These are phyloP conservation scores for Colletotrichum viniferum DNA, from an alignment of 2,329 filamentous ascomycete species.

Conservation along the genomic window DNA sequence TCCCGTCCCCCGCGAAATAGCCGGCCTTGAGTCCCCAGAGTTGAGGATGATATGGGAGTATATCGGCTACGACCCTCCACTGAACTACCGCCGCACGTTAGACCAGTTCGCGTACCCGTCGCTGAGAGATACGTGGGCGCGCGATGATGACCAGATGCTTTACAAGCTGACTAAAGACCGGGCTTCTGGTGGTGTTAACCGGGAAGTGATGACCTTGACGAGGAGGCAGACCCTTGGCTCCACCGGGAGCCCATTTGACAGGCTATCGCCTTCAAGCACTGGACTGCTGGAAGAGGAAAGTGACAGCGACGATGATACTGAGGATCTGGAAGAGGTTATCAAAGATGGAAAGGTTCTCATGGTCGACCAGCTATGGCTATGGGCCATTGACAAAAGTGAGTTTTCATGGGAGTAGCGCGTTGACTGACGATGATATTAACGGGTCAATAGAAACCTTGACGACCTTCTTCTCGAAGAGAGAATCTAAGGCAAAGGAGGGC, in stretches of 20 bases:
- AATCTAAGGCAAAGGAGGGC: constrained; percentile 58
- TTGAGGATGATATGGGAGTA: constrained; percentile 67
- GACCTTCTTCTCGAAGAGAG: constrained; percentile 60
- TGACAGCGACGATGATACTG: constrained; percentile 35
- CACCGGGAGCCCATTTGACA: constrained; percentile 1
- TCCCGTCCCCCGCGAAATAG: constrained; percentile 60
- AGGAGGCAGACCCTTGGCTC: constrained; percentile 19
- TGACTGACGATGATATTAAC: not conserved
- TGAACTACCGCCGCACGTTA: constrained; percentile 65
- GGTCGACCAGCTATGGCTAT: constrained; percentile 71
- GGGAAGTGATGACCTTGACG: constrained; percentile 18
- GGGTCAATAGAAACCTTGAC: constrained; percentile 47
- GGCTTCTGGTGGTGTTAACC: constrained; percentile 14
- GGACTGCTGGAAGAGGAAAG: constrained; percentile 16
- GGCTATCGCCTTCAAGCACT: constrained; percentile 8
- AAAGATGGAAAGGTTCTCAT: constrained; percentile 65
- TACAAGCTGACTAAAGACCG: constrained; percentile 67
- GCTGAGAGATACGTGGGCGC: constrained; percentile 61
- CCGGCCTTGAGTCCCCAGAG: constrained; percentile 60
- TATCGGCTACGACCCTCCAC: constrained; percentile 62
- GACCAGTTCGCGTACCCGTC: constrained; percentile 70
- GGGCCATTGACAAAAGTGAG: constrained; percentile 59
- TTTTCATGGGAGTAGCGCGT: not conserved
- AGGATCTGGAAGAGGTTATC: constrained; percentile 38
- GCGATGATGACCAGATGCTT: constrained; percentile 71